These are phyloP conservation scores for Ascochyta fabae DNA, from an alignment of 2,329 filamentous ascomycete species.

Conservation along the genomic window DNA sequence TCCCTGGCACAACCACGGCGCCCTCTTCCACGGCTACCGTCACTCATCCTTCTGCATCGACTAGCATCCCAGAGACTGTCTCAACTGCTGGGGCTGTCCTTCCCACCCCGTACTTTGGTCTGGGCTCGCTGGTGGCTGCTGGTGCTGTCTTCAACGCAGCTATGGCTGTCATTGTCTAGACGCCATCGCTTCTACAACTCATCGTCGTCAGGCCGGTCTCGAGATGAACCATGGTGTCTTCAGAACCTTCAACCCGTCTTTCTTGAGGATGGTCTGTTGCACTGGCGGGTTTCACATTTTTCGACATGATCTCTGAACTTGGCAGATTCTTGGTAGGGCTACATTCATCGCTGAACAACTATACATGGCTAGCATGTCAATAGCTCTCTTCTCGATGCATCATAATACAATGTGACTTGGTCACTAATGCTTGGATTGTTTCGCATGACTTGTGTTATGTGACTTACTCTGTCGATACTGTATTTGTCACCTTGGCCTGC, in stretches of 20 bases:
- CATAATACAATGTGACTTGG: conserved; percentile 24
- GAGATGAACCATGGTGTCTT: neutral
- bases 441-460: neutral
- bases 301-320: conserved; percentile 18
- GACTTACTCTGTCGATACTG: neutral
- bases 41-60: conserved; percentile 12
- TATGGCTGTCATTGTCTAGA: conserved; percentile 29
- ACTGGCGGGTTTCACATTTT: conserved; percentile 11
- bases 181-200: neutral
- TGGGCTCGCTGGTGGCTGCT: conserved; percentile 31
- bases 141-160: conserved; percentile 26
- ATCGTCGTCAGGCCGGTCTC: conserved; percentile 1
- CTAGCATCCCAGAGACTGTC: conserved; percentile 12
- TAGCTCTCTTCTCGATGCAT: conserved; percentile 25
- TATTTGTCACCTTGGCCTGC: neutral
- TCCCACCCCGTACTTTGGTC: conserved; percentile 24
- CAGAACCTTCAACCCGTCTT: neutral
- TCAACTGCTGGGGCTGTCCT: conserved; percentile 28
- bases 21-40: conserved; percentile 22
- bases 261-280: neutral
- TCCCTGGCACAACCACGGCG: conserved; percentile 8
- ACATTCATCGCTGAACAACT: conserved; percentile 20
- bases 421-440: neutral
- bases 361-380: conserved; percentile 18
- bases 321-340: conserved; percentile 14